A percentile compares a stretch with the other conserved stretches of the same genome.
These are phyloP conservation scores for Curvularia lunata DNA, from an alignment of 2,329 filamentous ascomycete species.

Conservation along the genomic window DNA sequence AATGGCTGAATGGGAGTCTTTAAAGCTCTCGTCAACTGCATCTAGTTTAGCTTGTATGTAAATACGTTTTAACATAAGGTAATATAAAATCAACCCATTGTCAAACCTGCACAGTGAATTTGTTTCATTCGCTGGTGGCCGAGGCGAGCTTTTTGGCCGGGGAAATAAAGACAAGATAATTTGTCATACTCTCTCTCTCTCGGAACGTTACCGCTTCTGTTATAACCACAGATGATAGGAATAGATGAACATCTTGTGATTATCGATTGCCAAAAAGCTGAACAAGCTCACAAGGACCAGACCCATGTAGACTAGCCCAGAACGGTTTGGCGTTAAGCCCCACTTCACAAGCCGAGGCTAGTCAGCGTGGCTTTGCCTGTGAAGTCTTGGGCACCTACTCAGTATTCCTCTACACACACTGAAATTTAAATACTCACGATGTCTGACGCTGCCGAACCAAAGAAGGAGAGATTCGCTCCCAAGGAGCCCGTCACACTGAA, in stretches of 20 bases:
- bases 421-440: conserved; percentile 27
- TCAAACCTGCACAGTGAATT: not conserved
- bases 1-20: not conserved
- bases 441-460: conserved; percentile 43
- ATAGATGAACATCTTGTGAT: not conserved
- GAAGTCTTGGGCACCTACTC: conserved; percentile 2
- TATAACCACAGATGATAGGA: not conserved
- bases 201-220: not conserved
- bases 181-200: not conserved
- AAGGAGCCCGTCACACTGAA: conserved; percentile 77
- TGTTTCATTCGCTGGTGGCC: not conserved
- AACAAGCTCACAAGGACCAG: conserved; percentile 8
- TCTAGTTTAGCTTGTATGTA: not conserved
- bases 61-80: conserved; percentile 9
- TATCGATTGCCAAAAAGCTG: not conserved
- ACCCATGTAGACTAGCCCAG: not conserved
- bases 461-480: conserved; percentile 71
- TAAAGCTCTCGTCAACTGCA: not conserved
- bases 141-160: too few species aligned
- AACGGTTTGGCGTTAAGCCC: conserved; percentile 23
- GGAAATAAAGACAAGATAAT: not conserved
- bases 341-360: conserved; percentile 26
- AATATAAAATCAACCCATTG: not conserved
- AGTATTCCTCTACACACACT: conserved; percentile 9
- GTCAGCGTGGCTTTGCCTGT: conserved; percentile 9